These are phyloP conservation scores for Cercis canadensis DNA, from an alignment of 306 rosid species.

Conservation along the genomic window DNA sequence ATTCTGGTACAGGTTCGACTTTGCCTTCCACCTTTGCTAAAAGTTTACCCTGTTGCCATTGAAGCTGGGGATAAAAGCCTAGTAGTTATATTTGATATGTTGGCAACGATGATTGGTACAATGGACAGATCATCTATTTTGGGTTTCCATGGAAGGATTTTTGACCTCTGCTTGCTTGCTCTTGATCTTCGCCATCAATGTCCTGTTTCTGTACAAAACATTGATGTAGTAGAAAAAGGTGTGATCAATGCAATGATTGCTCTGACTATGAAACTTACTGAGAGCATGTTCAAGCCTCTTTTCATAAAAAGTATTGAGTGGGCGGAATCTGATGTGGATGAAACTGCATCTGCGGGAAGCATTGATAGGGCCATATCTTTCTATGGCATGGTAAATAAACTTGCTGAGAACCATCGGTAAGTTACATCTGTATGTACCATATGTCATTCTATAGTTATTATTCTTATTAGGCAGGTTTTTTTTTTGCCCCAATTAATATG, in stretches of 20 bases:
- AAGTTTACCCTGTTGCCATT: constrained; percentile 59
- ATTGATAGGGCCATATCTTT: constrained; percentile 84
- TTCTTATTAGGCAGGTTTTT: constrained; percentile 18
- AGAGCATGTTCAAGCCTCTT: constrained; percentile 89
- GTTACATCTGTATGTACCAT: constrained; percentile 31
- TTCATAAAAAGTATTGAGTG: constrained; percentile 86
- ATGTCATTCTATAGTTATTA: not conserved
- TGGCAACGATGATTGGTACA: constrained; percentile 57
- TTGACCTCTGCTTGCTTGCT: constrained; percentile 77
- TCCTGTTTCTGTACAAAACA: constrained; percentile 61
- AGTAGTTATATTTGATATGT: constrained; percentile 71
- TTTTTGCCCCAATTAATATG: constrained; percentile 9
- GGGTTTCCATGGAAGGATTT: constrained; percentile 71
- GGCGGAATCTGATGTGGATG: constrained; percentile 76
- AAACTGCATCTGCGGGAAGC: constrained; percentile 49
- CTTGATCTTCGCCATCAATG: constrained; percentile 81
- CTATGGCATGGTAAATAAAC: constrained; percentile 79
- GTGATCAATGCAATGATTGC: constrained; percentile 62
- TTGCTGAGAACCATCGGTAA: constrained; percentile 84
- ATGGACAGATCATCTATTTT: constrained; percentile 78
- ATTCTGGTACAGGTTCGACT: constrained; percentile 78
- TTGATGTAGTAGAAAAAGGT: constrained; percentile 69
- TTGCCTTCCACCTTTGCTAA: constrained; percentile 70
- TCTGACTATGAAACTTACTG: constrained; percentile 86
- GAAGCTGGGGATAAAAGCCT: constrained; percentile 83